Conservation (phyloP, 164 flowering plant species). For the Magnolia sinica region DNA sequence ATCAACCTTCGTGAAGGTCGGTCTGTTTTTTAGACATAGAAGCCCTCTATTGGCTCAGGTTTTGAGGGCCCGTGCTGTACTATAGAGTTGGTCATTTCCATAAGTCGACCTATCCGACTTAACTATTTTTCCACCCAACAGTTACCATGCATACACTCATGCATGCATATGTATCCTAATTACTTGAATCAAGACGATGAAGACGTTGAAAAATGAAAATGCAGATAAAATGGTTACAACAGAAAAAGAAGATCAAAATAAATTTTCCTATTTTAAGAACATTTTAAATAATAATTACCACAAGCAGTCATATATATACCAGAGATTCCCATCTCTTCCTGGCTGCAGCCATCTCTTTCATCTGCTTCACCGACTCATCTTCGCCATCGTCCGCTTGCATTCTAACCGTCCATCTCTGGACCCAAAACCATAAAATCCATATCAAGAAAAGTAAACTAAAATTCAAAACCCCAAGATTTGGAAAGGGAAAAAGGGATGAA, state of each 20-base stretch:
- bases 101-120: no score
- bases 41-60: no score
- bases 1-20: no score
- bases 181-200: no score
- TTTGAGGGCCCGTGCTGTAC: no score
- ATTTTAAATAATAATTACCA: not conserved
- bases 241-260: not conserved
- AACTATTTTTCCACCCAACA: no score
- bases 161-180: no score
- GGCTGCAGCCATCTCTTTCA: slow-evolving; percentile 94
- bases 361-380: slow-evolving; percentile 69
- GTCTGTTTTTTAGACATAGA: no score
- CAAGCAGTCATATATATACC: slow-evolving; percentile 40
- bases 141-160: no score
- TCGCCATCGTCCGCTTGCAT: slow-evolving; percentile 26
- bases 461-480: not conserved
- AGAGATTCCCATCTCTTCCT: slow-evolving; percentile 95
- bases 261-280: not conserved
- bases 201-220: not conserved
- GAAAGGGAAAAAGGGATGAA: not conserved
- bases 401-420: slow-evolving; percentile 1
- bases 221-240: not conserved
- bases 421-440: not conserved
- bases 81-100: no score
- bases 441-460: not conserved